These are phyloP conservation scores for Leccinum subtestaceum DNA, from an alignment of 768 basidiomycete genomes.

Conservation along the genomic window DNA sequence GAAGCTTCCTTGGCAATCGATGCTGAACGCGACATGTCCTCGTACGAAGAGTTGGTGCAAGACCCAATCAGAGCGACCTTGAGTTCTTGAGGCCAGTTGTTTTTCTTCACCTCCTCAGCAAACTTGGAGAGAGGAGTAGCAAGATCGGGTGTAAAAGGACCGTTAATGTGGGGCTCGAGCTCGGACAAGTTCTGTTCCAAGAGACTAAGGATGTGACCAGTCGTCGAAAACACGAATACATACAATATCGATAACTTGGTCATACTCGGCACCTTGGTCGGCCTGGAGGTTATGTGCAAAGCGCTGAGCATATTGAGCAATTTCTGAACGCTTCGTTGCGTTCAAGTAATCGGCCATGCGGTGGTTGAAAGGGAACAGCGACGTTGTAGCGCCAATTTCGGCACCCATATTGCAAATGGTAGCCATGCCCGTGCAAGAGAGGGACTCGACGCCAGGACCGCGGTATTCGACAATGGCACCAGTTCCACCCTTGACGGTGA, in stretches of 20 bases:
- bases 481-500: constrained; percentile 99
- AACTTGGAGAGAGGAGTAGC: constrained; percentile 98
- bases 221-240: constrained; percentile 26
- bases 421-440: constrained; percentile 98
- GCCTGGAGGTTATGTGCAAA: constrained; percentile 91
- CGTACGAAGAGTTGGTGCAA: constrained; percentile 99
- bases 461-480: constrained; percentile 98
- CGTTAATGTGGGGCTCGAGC: constrained; percentile 99
- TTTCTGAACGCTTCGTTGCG: constrained; percentile 88
- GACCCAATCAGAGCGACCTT: constrained; percentile 98
- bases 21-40: constrained; percentile 98
- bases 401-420: constrained; percentile 99
- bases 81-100: constrained; percentile 95
- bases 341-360: constrained; percentile 93
- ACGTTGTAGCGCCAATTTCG: constrained; percentile 98
- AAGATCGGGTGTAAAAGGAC: constrained; percentile 99
- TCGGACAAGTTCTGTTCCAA: constrained; percentile 78
- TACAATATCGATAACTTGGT: constrained; percentile 89
- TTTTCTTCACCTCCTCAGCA: constrained; percentile 85
- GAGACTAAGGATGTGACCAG: not conserved
- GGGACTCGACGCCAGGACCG: constrained; percentile 91
- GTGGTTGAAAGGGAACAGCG: constrained; percentile 96
- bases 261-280: constrained; percentile 88
- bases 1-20: constrained; percentile 89
- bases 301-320: constrained; percentile 82